Evolutionary conservation across 2,329 filamentous ascomycete species (phyloP), one percentile per base, ranked within the genome.

Genomic region (Shiraia bambusicola): DNA sequence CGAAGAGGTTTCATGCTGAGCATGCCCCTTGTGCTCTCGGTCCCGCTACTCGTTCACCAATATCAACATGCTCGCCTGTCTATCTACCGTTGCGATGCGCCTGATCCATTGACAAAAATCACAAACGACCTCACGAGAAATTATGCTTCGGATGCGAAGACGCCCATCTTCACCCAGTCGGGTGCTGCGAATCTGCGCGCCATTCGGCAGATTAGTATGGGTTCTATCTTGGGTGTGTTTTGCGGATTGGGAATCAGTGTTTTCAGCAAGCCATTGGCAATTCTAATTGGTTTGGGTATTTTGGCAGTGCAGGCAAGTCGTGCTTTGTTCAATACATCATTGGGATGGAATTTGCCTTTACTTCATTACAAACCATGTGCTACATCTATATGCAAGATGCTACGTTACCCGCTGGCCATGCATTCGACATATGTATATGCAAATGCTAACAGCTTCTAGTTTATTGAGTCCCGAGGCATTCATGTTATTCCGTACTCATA

Each of bases 251-350:
- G 84, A 0, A 76, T 90, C 17, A 82, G 82, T 44, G 72, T 85
- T 12, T 88, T 91, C 65, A 88, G 84, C 7, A 81, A 81, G 60
- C 81, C 84, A 1, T 70, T 91, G 34, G 83, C 85, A 1, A 58
- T 90, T 12, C 64, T 91, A 14, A 70, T 86, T 14, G 86, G 86
- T 0, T 59, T 88, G 10, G 67, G 82, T 8, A 77, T 87, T 16
- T 72, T 87, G 11, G 73, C 79, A 22, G 59, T 86, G 12, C 81
- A 87, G 71, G 83, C 86, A 71, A 50, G 74, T 57, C 43, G 16
- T 24, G 10, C 33, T 12, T n/a, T 24, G 9, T 17, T 9, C 14
- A 24, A 10, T 26, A 15, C 12, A 10, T 4, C 10, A 25, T 17
- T 15, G 33, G 19, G 31, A 34, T 34, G 25, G 11, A 33, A 31